Conservation (phyloP, 1,139 yeast genomes). For the Yamadazyma epiphylla region DNA sequence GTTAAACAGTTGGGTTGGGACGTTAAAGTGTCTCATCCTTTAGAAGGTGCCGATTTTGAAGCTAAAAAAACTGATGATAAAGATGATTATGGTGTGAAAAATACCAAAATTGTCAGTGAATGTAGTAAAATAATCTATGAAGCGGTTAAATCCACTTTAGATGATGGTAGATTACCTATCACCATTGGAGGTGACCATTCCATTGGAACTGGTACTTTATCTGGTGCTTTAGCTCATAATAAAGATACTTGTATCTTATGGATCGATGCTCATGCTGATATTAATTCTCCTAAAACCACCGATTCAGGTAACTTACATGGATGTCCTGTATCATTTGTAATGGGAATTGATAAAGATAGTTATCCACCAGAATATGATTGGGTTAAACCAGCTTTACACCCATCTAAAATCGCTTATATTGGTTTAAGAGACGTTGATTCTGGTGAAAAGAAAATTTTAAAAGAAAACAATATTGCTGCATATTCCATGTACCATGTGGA, state of each 20-base stretch:
- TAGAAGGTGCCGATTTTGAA: constrained; percentile 46
- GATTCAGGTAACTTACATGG: constrained; percentile 94
- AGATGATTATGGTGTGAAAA: constrained; percentile 60
- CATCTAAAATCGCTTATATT: constrained; percentile 80
- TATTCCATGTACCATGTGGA: constrained; percentile 96
- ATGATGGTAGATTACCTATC: constrained; percentile 61
- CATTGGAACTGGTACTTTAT: constrained; percentile 88
- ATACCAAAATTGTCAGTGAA: constrained; percentile 73
- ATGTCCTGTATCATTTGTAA: constrained; percentile 87
- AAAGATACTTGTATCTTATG: constrained; percentile 90
- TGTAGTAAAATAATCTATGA: constrained; percentile 65
- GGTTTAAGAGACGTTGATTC: constrained; percentile 92
- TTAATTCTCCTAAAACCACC: constrained; percentile 85
- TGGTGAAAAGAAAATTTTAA: constrained; percentile 74
- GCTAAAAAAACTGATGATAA: constrained; percentile 33
- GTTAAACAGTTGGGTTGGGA: constrained; percentile 72
- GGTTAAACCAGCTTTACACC: constrained; percentile 77
- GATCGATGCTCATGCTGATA: constrained; percentile 98
- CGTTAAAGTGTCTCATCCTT: constrained; percentile 53
- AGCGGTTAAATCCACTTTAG: constrained; percentile 50
- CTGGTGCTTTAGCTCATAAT: constrained; percentile 73
- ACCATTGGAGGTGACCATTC: constrained; percentile 98
- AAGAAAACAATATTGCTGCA: constrained; percentile 72
- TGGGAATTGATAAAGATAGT: constrained; percentile 65
- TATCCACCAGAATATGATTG: constrained; percentile 73